Percentiles rank a stretch among this genome's conserved stretches.
Conservation (phyloP, 768 basidiomycete genomes). For the Rossbeevera mucosa region DNA sequence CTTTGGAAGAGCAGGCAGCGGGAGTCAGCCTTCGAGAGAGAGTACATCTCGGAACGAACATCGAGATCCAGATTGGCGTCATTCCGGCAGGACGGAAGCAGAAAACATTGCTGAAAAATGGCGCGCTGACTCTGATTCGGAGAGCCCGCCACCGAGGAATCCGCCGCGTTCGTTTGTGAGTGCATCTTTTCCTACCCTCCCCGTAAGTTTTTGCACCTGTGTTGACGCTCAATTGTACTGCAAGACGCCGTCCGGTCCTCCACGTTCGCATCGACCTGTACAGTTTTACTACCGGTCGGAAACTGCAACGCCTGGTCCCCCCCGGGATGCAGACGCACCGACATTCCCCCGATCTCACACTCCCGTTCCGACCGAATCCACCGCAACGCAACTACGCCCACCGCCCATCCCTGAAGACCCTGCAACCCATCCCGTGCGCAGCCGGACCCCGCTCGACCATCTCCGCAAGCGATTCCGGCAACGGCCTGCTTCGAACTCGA, state of each 20-base stretch:
- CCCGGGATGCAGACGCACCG: slow-evolving; percentile 14
- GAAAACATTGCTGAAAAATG: slow-evolving; percentile 29
- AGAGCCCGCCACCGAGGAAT: slow-evolving; percentile 11
- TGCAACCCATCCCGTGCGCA: slow-evolving; percentile 9
- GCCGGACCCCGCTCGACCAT: slow-evolving; percentile 19
- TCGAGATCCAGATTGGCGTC: slow-evolving; percentile 11
- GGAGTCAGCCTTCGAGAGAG: slow-evolving; percentile 20
- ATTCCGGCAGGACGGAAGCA: slow-evolving; percentile 21
- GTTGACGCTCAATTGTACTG: slow-evolving; percentile 4
- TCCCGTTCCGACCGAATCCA: slow-evolving; percentile 10
- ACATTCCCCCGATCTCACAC: slow-evolving; percentile 12
- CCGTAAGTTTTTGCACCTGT: not conserved
- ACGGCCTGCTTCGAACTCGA: slow-evolving; percentile 31
- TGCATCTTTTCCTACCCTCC: not conserved
- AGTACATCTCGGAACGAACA: slow-evolving; percentile 17
- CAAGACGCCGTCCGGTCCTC: slow-evolving; percentile 16
- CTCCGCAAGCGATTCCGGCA: slow-evolving; percentile 27
- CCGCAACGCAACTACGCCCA: not conserved
- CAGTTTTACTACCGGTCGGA: slow-evolving; percentile 28
- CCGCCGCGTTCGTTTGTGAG: slow-evolving; percentile 21
- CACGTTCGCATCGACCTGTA: slow-evolving; percentile 10
- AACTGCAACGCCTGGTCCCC: slow-evolving; percentile 24
- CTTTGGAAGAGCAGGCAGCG: slow-evolving; percentile 17
- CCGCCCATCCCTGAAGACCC: slow-evolving; percentile 3
- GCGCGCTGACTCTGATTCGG: slow-evolving; percentile 26